Evolutionary conservation across 129 eudicot genomes (phyloP).

Genomic region (Flaveria sonorensis): DNA sequence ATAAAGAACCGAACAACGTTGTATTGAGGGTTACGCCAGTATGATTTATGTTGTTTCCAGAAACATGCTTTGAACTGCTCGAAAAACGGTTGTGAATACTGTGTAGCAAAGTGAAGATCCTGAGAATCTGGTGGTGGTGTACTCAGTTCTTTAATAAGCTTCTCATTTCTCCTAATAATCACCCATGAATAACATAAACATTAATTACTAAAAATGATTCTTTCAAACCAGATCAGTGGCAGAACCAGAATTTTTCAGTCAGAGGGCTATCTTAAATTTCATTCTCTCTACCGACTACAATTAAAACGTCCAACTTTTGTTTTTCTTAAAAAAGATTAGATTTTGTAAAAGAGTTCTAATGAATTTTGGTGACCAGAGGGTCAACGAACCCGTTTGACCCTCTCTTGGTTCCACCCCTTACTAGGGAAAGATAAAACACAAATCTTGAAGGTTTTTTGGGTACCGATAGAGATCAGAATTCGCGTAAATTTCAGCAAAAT

Average conservation of each 20-base stretch:
- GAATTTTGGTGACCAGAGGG: neutral
- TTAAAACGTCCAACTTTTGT: too few relatives aligned
- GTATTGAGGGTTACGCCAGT: slow-evolving; percentile 88
- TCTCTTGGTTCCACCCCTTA: too few relatives aligned
- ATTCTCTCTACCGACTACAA: too few relatives aligned
- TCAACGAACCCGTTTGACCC: too few relatives aligned
- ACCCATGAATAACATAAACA: slow-evolving; percentile 1
- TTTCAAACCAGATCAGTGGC: neutral
- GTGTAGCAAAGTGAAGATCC: slow-evolving; percentile 70
- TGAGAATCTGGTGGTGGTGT: slow-evolving; percentile 58
- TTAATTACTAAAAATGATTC: neutral
- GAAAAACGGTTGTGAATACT: slow-evolving; percentile 59
- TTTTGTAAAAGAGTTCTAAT: too few relatives aligned
- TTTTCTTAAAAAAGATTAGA: too few relatives aligned
- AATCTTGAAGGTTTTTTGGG: neutral
- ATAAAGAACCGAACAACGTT: slow-evolving; percentile 65
- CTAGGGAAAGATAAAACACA: neutral
- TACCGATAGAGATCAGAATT: slow-evolving; percentile 64
- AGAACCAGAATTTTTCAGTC: too few relatives aligned
- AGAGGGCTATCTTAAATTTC: too few relatives aligned
- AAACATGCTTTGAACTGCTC: slow-evolving; percentile 74
- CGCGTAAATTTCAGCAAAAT: slow-evolving; percentile 60
- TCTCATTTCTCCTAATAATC: slow-evolving; percentile 54
- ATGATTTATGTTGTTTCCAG: slow-evolving; percentile 87
- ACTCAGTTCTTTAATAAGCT: slow-evolving; percentile 52